Evolutionary conservation across 169 alveolate species (phyloP).

Genomic region (Plasmodium adleri): DNA sequence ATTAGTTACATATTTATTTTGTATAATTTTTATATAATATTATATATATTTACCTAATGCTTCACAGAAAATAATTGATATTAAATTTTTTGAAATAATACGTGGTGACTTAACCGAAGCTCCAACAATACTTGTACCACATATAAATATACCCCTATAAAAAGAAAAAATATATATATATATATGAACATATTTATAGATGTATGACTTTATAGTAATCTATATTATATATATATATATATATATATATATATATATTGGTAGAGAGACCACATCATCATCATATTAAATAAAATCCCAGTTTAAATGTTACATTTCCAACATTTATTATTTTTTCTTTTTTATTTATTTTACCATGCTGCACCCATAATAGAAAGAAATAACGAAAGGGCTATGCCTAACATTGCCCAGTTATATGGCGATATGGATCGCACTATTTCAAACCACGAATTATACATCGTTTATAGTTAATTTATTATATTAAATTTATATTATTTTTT

Average conservation of each 20-base stretch:
- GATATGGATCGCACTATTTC: slow-evolving; percentile 79
- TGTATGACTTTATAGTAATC: no score
- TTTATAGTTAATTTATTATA: background rate
- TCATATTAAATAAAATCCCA: no score
- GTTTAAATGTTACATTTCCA: no score
- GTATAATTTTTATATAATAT: slow-evolving; percentile 85
- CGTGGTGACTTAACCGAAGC: slow-evolving; percentile 99
- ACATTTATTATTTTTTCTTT: background rate
- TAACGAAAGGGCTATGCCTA: slow-evolving; percentile 94
- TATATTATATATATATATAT: slow-evolving; percentile 6
- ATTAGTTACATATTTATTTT: slow-evolving; percentile 21
- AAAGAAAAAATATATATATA: background rate
- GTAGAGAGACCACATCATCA: background rate
- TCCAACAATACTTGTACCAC: slow-evolving; percentile 98
- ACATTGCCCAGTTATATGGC: slow-evolving; percentile 90
- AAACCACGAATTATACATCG: slow-evolving; percentile 82
- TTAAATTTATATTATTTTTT: no score
- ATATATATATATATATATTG: background rate
- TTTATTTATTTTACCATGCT: slow-evolving; percentile 90
- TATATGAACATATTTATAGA: no score
- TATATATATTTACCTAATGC: slow-evolving; percentile 98
- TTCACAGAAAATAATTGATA: slow-evolving; percentile 99
- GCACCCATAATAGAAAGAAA: slow-evolving; percentile 96
- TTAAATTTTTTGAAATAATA: slow-evolving; percentile 98
- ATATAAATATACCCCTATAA: slow-evolving; percentile 97